Conservation (phyloP, 371 early-diverging fungal genomes). For the Rhizopus arrhizus region DNA sequence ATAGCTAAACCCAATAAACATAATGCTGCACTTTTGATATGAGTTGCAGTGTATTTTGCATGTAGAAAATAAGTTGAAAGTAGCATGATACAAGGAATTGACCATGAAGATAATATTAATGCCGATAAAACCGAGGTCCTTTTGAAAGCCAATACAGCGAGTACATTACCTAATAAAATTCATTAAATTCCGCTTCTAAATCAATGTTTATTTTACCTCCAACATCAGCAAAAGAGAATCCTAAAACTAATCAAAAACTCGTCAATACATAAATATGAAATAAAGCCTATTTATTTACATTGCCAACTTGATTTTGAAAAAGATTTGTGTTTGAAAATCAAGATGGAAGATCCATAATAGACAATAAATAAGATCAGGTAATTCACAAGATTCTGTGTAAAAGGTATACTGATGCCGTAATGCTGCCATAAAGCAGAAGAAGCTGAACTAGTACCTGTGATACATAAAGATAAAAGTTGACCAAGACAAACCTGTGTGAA, state of each 20-base stretch:
- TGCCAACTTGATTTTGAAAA: conserved; percentile 15
- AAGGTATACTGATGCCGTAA: conserved; percentile 41
- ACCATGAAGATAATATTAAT: conserved; percentile 45
- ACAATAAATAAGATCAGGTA: conserved; percentile 36
- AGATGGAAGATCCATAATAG: conserved; percentile 18
- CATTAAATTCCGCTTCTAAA: background rate
- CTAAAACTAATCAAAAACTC: conserved; percentile 28
- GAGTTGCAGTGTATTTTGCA: conserved; percentile 30
- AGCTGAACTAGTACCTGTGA: conserved; percentile 46
- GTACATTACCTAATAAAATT: conserved; percentile 35
- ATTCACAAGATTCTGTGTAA: conserved; percentile 41
- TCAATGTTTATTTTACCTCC: conserved; percentile 29
- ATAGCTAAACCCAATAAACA: conserved; percentile 39
- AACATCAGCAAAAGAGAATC: conserved; percentile 50
- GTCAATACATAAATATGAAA: background rate
- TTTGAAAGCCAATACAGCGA: conserved; percentile 49
- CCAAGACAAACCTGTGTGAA: conserved; percentile 29
- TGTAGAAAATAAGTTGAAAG: conserved; percentile 35
- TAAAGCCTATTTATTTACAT: conserved; percentile 16
- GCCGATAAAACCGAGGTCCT: conserved; percentile 49
- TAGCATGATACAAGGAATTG: conserved; percentile 49
- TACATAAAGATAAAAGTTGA: conserved; percentile 46
- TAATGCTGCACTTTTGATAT: conserved; percentile 33
- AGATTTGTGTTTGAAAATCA: background rate
- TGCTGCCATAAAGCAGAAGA: conserved; percentile 50